Conservation (phyloP, 208 protist genomes). For the Trypanosoma avium region DNA sequence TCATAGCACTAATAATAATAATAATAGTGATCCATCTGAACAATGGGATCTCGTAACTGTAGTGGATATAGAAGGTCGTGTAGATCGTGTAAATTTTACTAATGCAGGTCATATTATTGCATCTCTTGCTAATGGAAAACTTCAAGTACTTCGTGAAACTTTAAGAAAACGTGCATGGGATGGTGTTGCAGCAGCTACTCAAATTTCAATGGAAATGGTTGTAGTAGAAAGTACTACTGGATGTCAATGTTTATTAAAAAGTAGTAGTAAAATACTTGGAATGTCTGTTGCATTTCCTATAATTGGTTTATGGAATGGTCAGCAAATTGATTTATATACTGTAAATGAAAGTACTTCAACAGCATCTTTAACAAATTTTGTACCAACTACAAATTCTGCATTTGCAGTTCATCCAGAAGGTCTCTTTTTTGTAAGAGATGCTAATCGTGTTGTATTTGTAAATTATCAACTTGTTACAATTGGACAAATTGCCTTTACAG, state of each 20-base stretch:
- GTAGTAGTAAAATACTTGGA: conserved; percentile 68
- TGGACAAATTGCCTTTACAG: conserved; percentile 84
- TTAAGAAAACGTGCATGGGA: conserved; percentile 83
- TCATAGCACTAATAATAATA: neutral
- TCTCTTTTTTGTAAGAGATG: conserved; percentile 81
- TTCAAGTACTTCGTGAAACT: conserved; percentile 88
- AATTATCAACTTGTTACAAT: conserved; percentile 79
- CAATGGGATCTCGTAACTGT: conserved; percentile 76
- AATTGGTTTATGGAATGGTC: conserved; percentile 88
- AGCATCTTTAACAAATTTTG: conserved; percentile 67
- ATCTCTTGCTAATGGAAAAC: conserved; percentile 43
- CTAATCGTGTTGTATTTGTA: conserved; percentile 68
- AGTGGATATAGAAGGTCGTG: conserved; percentile 60
- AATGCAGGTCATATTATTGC: conserved; percentile 60
- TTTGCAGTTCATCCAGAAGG: conserved; percentile 86
- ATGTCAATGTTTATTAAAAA: conserved; percentile 82
- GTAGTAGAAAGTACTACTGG: conserved; percentile 85
- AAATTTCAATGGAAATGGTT: conserved; percentile 84
- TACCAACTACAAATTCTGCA: conserved; percentile 63
- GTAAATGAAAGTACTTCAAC: conserved; percentile 84
- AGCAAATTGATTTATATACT: conserved; percentile 86
- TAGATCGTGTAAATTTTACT: conserved; percentile 63
- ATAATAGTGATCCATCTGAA: conserved; percentile 27
- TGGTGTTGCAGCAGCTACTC: conserved; percentile 78
- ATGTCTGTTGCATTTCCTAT: conserved; percentile 82